phyloP scores from a whole-genome alignment of 306 rosid genomes.

The Vigna radiata region DNA sequence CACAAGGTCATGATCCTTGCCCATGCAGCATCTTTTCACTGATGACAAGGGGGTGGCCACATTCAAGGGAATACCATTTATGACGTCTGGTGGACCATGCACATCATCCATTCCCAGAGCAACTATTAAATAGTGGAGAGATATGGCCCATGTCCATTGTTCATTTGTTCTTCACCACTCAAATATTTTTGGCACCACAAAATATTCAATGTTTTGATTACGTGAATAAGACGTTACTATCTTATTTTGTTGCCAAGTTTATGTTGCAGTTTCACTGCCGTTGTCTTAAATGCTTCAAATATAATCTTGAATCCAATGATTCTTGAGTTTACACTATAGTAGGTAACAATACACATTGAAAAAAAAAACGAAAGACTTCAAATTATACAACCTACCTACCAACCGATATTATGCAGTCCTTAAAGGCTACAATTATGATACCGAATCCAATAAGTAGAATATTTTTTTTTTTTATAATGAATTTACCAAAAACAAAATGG shows the following conservation, averaged over 20 bases:
- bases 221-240: slow-evolving; percentile 32
- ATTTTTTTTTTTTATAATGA: too few species aligned
- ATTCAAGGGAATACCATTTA: slow-evolving; percentile 87
- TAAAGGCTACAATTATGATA: slow-evolving; percentile 7
- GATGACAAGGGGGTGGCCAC: slow-evolving; percentile 89
- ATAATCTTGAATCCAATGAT: slow-evolving; percentile 24
- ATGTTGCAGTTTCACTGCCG: slow-evolving; percentile 34
- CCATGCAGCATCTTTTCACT: slow-evolving; percentile 88
- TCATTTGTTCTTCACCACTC: slow-evolving; percentile 43
- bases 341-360: background rate
- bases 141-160: slow-evolving; percentile 34
- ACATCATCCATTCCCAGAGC: slow-evolving; percentile 76
- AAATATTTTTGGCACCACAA: slow-evolving; percentile 38
- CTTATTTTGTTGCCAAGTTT: background rate
- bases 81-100: slow-evolving; percentile 94
- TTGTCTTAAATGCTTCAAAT: slow-evolving; percentile 39
- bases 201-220: slow-evolving; percentile 32
- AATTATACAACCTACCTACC: slow-evolving; percentile 11
- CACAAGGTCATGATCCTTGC: slow-evolving; percentile 30
- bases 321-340: background rate
- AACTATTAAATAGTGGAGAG: slow-evolving; percentile 62
- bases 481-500: too few species aligned
- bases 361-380: background rate
- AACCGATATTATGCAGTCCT: background rate
- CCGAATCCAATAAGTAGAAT: slow-evolving; percentile 19